Evolutionary conservation across 345 rosid genomes (phyloP).

Genomic region (Triadica sebifera): DNA sequence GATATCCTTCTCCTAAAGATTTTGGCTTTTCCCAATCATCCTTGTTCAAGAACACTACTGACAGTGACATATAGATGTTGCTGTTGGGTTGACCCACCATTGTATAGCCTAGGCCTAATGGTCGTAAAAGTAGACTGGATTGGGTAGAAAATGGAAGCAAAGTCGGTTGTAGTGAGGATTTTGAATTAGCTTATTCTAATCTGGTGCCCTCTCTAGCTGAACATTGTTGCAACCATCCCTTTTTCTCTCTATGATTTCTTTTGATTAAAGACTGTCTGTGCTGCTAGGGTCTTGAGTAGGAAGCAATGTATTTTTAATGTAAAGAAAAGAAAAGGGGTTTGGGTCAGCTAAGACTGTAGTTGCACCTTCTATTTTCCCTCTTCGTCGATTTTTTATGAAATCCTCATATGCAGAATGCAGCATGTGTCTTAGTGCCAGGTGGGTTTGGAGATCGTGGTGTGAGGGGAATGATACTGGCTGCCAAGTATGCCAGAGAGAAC

Average conservation of each 20-base stretch:
- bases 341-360: neutral
- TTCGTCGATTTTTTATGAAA: neutral
- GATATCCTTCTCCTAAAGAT: neutral
- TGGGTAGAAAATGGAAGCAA: neutral
- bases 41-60: neutral
- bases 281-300: neutral
- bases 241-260: neutral
- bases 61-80: neutral
- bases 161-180: neutral
- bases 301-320: neutral
- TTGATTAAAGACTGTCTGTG: neutral
- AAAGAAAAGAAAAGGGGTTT: neutral
- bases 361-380: neutral
- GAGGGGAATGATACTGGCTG: conserved; percentile 37
- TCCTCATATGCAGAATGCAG: conserved; percentile 27
- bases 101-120: neutral
- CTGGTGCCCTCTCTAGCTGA: neutral
- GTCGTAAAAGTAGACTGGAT: neutral
- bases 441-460: conserved; percentile 42
- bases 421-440: conserved; percentile 34
- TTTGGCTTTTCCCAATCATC: neutral
- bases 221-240: neutral
- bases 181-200: neutral
- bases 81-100: too few species aligned
- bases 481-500: conserved; percentile 38